These are phyloP conservation scores for Lipomyces sp. DNA, from an alignment of 805 yeast species.

Conservation along the genomic window DNA sequence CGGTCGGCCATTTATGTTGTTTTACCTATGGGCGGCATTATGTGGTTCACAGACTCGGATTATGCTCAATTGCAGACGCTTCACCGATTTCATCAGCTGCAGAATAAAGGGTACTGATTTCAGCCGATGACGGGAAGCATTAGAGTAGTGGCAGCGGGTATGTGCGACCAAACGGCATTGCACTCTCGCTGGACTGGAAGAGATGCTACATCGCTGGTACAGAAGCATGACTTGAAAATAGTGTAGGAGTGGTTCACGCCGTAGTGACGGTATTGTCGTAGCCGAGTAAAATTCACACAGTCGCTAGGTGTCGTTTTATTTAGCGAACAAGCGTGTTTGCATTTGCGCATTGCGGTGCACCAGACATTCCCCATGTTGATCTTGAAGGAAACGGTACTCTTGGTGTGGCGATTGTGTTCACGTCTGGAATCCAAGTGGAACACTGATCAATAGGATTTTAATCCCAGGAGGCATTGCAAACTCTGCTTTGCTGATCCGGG, in stretches of 20 bases:
- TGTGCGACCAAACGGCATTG: constrained; percentile 73
- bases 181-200: constrained; percentile 53
- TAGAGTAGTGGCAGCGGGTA: constrained; percentile 48
- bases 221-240: constrained; percentile 26
- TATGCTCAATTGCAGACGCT: constrained; percentile 38
- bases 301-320: constrained; percentile 23
- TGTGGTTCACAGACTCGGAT: constrained; percentile 43
- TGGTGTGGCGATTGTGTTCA: constrained; percentile 42
- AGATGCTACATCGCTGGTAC: constrained; percentile 57
- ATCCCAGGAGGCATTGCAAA: constrained; percentile 40
- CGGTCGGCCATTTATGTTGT: constrained; percentile 41
- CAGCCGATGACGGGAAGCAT: constrained; percentile 40
- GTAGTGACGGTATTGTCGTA: constrained; percentile 17
- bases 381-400: constrained; percentile 39
- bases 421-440: constrained; percentile 41
- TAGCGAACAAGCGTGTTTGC: constrained; percentile 41
- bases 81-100: constrained; percentile 29
- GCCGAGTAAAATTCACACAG: constrained; percentile 13
- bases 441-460: constrained; percentile 38
- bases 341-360: constrained; percentile 38
- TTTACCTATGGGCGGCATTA: constrained; percentile 34
- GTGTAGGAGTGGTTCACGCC: constrained; percentile 30
- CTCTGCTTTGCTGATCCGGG: constrained; percentile 40
- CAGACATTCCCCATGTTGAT: constrained; percentile 42
- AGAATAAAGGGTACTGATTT: constrained; percentile 50